These are phyloP conservation scores for Acephala macrosclerotiorum DNA, from an alignment of 2,329 filamentous ascomycete species.

Conservation along the genomic window DNA sequence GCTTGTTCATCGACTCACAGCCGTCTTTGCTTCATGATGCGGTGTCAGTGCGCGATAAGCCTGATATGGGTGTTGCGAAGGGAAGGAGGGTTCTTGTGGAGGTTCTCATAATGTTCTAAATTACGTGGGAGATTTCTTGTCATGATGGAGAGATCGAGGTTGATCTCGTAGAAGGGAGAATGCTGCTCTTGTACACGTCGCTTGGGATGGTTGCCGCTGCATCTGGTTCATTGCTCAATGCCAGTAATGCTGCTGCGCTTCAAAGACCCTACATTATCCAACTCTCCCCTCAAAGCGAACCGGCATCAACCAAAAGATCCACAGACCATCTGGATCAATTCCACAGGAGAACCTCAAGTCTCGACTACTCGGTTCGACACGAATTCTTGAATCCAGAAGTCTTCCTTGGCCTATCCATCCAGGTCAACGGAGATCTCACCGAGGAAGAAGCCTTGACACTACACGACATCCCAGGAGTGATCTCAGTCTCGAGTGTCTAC, in stretches of 20 bases:
- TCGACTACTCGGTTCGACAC: constrained; percentile 26
- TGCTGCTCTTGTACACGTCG: not conserved
- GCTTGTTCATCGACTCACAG: not conserved
- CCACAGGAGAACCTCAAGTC: constrained; percentile 19
- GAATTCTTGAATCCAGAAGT: constrained; percentile 30
- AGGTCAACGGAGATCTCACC: constrained; percentile 21
- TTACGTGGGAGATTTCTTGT: not conserved
- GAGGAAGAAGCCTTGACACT: not conserved
- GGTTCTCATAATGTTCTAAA: not conserved
- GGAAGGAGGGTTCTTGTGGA: not conserved
- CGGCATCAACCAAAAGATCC: not conserved
- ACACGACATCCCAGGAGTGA: not conserved
- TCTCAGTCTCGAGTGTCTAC: constrained; percentile 3
- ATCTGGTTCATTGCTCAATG: not conserved
- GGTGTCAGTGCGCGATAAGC: not conserved
- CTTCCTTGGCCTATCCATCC: constrained; percentile 30
- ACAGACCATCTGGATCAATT: constrained; percentile 17
- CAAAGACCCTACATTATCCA: constrained; percentile 14
- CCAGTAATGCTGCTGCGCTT: not conserved
- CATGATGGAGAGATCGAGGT: not conserved
- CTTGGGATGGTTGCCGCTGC: not conserved
- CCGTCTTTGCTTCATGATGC: not conserved
- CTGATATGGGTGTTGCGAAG: not conserved
- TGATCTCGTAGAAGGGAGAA: not conserved
- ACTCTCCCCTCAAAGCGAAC: constrained; percentile 4